Base-by-base conservation (phyloP, 805 yeast genomes). In the Kregervanrija pseudodelftensis region DNA sequence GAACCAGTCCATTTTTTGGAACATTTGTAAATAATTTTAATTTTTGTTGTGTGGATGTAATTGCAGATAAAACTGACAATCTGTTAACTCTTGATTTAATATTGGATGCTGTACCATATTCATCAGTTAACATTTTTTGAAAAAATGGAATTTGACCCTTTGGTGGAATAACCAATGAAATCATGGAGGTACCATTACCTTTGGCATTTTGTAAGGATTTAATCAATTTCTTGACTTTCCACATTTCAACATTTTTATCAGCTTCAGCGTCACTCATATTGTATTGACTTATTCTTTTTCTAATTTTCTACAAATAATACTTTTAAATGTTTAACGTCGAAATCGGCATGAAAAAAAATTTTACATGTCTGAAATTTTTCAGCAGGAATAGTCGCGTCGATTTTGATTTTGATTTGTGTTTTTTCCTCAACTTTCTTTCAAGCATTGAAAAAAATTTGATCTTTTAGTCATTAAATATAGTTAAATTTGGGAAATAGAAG, bases 141-240 rank as follows among this genome's bases (percentile, higher is more conserved):
- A 76, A 77, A 59, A 87, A 77, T 11, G 98, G 76, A 59, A 93
- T 84, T 69, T 93, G 99, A 48, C 95, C 91, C 65, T 79, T 82
- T 57, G 99, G 99, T 37, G 99, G 96, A 53, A 90, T 87, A 57
- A 93, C 86, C 64, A 93, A 74, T 28, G 97, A 89, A 63, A 93
- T 93, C 98, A 93, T 93, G 17, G 99, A 93, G 39, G 99, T 93
- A 68, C 99, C 99, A 65, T 91, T 93, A 67, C 99, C 99, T 67
- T 96, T 80, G 43, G 98, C 98, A 58, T 70, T 72, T 64, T 93
- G 93, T 56, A 93, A 76, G 49, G 84, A 79, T 68, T 85, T 85
- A 76, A 90, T 79, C 68, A 88, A 76, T 71, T 93, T 93, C 76
- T 90, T 91, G 76, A 93, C 82, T 80, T 93, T 93, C 99, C 99